These are phyloP conservation scores for Clarireedia homoeocarpa DNA, from an alignment of 2,329 filamentous ascomycete species.

Conservation along the genomic window DNA sequence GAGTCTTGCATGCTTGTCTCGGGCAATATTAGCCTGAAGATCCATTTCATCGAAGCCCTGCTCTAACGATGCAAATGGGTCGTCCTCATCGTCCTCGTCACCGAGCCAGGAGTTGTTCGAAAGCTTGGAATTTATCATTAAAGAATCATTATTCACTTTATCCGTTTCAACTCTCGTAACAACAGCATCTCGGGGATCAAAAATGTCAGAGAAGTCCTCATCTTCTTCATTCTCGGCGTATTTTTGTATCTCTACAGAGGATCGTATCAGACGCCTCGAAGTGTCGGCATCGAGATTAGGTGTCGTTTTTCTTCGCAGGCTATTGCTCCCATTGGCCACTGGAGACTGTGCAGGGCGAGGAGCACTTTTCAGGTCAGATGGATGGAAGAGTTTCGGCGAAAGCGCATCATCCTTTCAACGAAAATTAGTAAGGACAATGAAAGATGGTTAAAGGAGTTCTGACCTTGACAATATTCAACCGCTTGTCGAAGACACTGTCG, in stretches of 20 bases:
- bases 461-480: constrained; percentile 60
- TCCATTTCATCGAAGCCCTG: constrained; percentile 96
- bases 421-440: constrained; percentile 26
- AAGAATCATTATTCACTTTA: constrained; percentile 65
- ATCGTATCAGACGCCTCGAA: constrained; percentile 71
- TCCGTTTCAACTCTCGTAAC: constrained; percentile 65
- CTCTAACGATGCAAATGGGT: constrained; percentile 92
- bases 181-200: constrained; percentile 58
- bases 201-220: constrained; percentile 93
- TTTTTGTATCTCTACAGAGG: constrained; percentile 86
- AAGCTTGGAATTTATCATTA: constrained; percentile 84
- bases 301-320: constrained; percentile 49
- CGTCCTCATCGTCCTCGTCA: constrained; percentile 86
- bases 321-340: constrained; percentile 48
- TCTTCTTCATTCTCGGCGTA: constrained; percentile 91
- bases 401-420: constrained; percentile 33
- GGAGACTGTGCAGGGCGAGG: constrained; percentile 59
- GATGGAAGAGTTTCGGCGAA: constrained; percentile 60
- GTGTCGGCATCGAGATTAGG: constrained; percentile 43
- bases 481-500: constrained; percentile 70
- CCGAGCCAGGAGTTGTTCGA: constrained; percentile 84
- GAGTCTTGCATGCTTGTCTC: constrained; percentile 85
- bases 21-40: constrained; percentile 89
- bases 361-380: constrained; percentile 71
- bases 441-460: constrained; percentile 15